Evolutionary conservation across 345 rosid genomes (phyloP).

Genomic region (Zanthoxylum bungeanum): DNA sequence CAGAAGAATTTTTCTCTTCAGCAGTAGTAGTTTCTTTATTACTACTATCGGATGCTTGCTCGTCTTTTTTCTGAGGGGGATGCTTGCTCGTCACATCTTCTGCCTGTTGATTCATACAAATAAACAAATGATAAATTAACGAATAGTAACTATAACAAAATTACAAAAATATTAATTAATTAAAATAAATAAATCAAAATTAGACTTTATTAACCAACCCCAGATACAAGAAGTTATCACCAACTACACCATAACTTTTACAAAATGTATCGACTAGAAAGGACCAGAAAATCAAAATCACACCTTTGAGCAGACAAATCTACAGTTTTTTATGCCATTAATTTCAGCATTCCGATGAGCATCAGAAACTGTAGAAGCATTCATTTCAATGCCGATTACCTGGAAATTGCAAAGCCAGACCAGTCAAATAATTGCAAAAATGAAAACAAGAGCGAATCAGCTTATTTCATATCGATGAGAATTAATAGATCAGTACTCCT

Average conservation of each 20-base stretch:
- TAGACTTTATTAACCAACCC: not conserved
- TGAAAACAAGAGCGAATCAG: not conserved
- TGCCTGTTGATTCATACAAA: slow-evolving; percentile 48
- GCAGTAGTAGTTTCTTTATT: slow-evolving; percentile 21
- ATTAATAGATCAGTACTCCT: not conserved
- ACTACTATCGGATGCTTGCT: slow-evolving; percentile 27
- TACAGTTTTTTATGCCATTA: slow-evolving; percentile 85
- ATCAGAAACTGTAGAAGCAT: slow-evolving; percentile 93
- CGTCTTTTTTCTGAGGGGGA: slow-evolving; percentile 38
- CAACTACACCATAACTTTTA: not conserved
- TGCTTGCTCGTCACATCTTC: slow-evolving; percentile 90
- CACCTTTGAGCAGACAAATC: slow-evolving; percentile 87
- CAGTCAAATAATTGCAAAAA: slow-evolving; percentile 8
- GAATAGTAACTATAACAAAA: not conserved
- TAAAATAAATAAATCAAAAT: not conserved
- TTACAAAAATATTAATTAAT: not conserved
- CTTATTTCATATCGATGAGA: not conserved
- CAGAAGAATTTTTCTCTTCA: slow-evolving; percentile 32
- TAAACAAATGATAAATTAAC: slow-evolving; percentile 8
- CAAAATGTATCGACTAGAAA: not conserved
- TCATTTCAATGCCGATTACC: slow-evolving; percentile 98
- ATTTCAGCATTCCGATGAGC: slow-evolving; percentile 84
- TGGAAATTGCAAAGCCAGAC: slow-evolving; percentile 23
- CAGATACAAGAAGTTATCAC: not conserved
- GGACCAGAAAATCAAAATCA: slow-evolving; percentile 15